Evolutionary conservation across 768 basidiomycete species (phyloP), one percentile per base, ranked within the genome.

Genomic region (Panaeolus papilionaceus): DNA sequence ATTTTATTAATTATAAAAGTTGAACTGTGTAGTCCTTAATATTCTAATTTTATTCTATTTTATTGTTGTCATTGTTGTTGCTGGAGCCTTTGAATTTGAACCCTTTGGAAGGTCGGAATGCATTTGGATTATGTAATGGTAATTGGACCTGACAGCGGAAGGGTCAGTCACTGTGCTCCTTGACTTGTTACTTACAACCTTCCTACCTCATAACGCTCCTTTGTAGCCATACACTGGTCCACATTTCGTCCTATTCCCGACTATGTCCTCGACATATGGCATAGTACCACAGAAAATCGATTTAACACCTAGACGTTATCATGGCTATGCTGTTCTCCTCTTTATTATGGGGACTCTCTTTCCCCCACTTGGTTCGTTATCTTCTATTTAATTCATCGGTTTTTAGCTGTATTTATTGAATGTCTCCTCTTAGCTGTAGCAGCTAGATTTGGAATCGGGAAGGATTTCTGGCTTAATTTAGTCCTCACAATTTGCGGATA

Each of bases 311-410:
- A 88, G 84, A 75, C 85, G 85, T 47, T 85, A 94, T 75, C 95
- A 97, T 83, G 95, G 90, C 37, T 97, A 91, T 76, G 81, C 89
- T 14, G 88, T 92, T 67, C 44, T 96, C 11, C 85, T 98, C 39
- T 96, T 95, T 79, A 87, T 98, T 63, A 78, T 93, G 66, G 96
- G 96, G n/a, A 92, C 94, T 1, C 83, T 98, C 63, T 88, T 98
- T 66, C 96, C 96, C 9, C 96, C 96, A 37, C 84, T 98, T 37
- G 96, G 96, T 96, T 61, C 64, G 86, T 75, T 16, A 44, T 44
- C 58, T 61, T 47, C 44, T 42, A 38, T 67, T 38, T 51, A 62
- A 8, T 40, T 28, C 63, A 38, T 23, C 11, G 28, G 38, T 63
- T 40, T n/a, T 26, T 70, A 38, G 33, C 3, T 33, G 5, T 33